Evolutionary conservation across 768 basidiomycete species (phyloP), one percentile per base, ranked within the genome.

Genomic region (Austroboletus eburneus): DNA sequence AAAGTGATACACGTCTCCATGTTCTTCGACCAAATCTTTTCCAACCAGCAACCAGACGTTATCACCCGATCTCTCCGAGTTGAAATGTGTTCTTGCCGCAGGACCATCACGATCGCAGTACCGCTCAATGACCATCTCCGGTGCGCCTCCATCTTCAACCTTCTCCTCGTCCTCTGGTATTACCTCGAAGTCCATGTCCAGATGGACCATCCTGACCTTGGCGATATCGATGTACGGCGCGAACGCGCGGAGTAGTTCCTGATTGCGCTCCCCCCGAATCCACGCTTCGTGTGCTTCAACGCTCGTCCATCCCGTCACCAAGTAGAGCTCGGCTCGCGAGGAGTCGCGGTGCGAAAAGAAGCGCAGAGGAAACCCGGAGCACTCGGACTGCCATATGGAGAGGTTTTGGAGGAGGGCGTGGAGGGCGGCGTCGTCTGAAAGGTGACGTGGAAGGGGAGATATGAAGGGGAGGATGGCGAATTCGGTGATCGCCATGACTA

Each of bases 241-340:
- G 17, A 72, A 59, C 17, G 60, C 43, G 39, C 45, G 43, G 33
- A 74, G 50, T 20, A 76, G 52, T 27, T 57, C 64, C 50, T 73
- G 67, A 42, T 76, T 76, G 42, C 56, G 54, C 3, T 68, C 62
- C 45, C 71, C 72, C 5, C 49, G 51, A 16, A 76, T 70, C 72
- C 74, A 78, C 30, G 61, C 58, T 22, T 66, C 50, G 52, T 78
- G 76, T 9, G 69, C 67, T 10, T 48, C 54, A 20, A 71, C 69
- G 46, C 66, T 65, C 42, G 58, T 33, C 77, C 77, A 79, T 10
- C 75, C 75, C 1, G 73, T 69, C 24, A 76, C 55, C 22, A 78
- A 50, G 54, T 72, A 69, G 4, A 32, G 13, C 7, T 32, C 5
- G 3, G 76, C 44, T 22, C 57, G 45, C 6, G 45, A 35, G 1